A percentile compares a stretch with the other conserved stretches of the same genome.
These are phyloP conservation scores for Penicillium sp. DNA, from an alignment of 2,329 filamentous ascomycete genomes.

Conservation along the genomic window DNA sequence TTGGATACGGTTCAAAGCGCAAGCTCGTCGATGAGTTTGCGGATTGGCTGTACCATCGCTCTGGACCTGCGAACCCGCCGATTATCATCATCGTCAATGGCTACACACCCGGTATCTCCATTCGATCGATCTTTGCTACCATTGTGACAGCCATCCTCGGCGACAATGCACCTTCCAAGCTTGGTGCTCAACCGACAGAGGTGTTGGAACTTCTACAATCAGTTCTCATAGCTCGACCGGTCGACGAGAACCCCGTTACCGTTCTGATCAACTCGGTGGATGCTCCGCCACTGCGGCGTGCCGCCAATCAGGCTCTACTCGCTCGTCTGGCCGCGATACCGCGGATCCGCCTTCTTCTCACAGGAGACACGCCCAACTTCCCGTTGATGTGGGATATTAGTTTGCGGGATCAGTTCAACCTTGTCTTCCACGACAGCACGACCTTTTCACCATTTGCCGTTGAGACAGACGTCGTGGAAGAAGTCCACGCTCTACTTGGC, in stretches of 20 bases:
- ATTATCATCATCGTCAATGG: constrained; percentile 84
- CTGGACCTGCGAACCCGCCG: constrained; percentile 32
- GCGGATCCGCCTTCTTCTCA: constrained; percentile 68
- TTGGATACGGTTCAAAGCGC: constrained; percentile 88
- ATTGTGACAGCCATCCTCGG: constrained; percentile 60
- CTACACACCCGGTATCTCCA: constrained; percentile 53
- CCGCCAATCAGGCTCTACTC: constrained; percentile 65
- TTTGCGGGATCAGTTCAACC: constrained; percentile 75
- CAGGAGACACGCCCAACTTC: constrained; percentile 84
- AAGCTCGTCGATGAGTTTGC: constrained; percentile 71
- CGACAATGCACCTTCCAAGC: constrained; percentile 43
- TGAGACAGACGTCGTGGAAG: constrained; percentile 81
- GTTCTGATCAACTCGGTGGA: constrained; percentile 85
- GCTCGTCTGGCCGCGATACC: constrained; percentile 71
- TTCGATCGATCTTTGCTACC: constrained; percentile 49
- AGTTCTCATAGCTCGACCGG: constrained; percentile 52
- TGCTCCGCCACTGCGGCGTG: constrained; percentile 67
- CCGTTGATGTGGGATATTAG: constrained; percentile 83
- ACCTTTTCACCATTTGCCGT: constrained; percentile 72
- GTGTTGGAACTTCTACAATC: constrained; percentile 64
- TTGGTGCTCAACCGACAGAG: constrained; percentile 62
- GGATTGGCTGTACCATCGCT: constrained; percentile 57
- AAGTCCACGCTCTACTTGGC: constrained; percentile 81
- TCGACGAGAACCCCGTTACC: constrained; percentile 49
- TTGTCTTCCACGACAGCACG: constrained; percentile 89